phyloP scores from a whole-genome alignment of 176 grass and related monocot species.

The Oryza nivara region DNA sequence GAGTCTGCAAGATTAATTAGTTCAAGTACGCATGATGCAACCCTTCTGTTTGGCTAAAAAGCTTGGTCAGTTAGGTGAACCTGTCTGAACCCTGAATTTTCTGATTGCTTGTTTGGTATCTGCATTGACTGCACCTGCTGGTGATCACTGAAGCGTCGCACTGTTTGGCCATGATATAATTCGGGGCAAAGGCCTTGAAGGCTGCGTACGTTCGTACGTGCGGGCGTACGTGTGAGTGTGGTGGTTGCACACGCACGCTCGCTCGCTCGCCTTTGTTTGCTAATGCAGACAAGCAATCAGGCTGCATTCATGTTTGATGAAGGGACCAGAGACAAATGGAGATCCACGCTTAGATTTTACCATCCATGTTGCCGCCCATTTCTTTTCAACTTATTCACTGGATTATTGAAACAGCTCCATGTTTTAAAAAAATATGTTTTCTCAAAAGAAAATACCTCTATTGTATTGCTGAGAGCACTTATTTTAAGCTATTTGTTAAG shows the following conservation, averaged over 20 bases:
- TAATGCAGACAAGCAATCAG: background rate
- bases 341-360: slow-evolving; percentile 19
- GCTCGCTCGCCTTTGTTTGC: slow-evolving; percentile 14
- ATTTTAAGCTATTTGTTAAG: no score
- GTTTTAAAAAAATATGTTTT: no score
- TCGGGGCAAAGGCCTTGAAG: background rate
- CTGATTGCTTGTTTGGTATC: background rate
- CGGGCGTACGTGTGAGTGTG: background rate
- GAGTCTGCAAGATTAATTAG: background rate
- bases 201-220: slow-evolving; percentile 25
- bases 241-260: background rate
- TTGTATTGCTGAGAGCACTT: no score
- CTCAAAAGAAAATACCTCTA: no score
- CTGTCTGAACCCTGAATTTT: background rate
- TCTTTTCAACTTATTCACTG: no score
- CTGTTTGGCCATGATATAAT: slow-evolving; percentile 35
- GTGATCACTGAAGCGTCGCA: slow-evolving; percentile 20
- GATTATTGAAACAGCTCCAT: no score
- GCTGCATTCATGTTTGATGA: slow-evolving; percentile 7
- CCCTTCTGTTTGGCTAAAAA: background rate
- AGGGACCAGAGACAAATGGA: background rate
- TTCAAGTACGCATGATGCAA: background rate
- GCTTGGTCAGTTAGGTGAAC: background rate
- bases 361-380: background rate
- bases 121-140: background rate